phyloP scores from a whole-genome alignment of 1,284 basidiomycete species.

The Puccinia novopanici region DNA sequence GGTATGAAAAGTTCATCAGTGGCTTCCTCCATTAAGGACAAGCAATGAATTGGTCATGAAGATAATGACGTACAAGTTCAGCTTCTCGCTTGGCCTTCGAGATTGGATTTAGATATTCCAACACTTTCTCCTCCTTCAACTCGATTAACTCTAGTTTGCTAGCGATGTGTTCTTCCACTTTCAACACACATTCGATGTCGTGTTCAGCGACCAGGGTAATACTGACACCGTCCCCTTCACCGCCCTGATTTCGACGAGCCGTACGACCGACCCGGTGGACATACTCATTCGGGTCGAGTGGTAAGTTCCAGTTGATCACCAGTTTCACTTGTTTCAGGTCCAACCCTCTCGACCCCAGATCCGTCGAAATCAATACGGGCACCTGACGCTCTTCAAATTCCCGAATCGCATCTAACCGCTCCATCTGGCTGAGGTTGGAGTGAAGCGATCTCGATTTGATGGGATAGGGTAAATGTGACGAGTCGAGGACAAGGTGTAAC shows the following conservation, averaged over 20 bases:
- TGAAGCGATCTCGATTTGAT: conserved; percentile 88
- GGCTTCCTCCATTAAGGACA: not conserved
- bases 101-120: conserved; percentile 83
- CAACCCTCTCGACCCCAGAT: conserved; percentile 59
- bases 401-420: conserved; percentile 77
- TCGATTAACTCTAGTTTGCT: conserved; percentile 71
- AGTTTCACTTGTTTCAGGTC: conserved; percentile 73
- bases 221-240: conserved; percentile 71
- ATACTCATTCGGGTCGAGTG: conserved; percentile 66
- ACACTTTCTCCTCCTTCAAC: conserved; percentile 76
- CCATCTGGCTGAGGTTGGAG: conserved; percentile 85
- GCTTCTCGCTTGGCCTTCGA: conserved; percentile 89
- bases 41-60: not conserved
- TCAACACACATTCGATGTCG: conserved; percentile 80
- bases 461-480: conserved; percentile 68
- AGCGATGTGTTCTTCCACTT: conserved; percentile 85
- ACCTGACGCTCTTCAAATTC: conserved; percentile 74
- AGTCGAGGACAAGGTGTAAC: conserved; percentile 73
- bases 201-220: conserved; percentile 92
- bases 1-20: not conserved
- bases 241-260: conserved; percentile 75
- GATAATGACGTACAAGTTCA: conserved; percentile 71
- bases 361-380: conserved; percentile 58
- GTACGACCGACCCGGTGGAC: conserved; percentile 73
- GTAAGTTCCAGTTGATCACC: conserved; percentile 94